Base-by-base conservation (phyloP, 2,329 filamentous ascomycete genomes). In the Cladosporium sp. region DNA sequence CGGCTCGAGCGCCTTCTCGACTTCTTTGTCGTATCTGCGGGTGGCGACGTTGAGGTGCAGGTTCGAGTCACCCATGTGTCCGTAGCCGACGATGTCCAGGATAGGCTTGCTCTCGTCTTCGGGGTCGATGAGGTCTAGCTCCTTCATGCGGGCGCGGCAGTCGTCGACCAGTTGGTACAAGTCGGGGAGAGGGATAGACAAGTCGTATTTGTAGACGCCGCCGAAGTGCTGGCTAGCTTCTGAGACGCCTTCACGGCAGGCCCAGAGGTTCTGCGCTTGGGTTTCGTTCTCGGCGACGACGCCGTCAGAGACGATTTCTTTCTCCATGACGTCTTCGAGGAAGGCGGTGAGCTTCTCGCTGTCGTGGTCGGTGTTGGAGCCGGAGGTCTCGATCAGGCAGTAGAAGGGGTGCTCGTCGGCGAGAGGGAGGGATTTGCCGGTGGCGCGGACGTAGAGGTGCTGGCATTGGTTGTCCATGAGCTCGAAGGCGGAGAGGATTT, bases 31-130 rank as follows among this genome's bases (percentile, higher is more conserved):
- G 79, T 95, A 98, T 67, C 89, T 82, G 67, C 93, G 83, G 21
- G 92, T 90, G 1, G 91, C 86, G 36, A 99, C 86, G 79, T 99
- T 99, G 70, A 99, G 84, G 79, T 99, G 96, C 70, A 99, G 80
- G 79, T 99, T 99, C 3, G 91, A 88, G 79, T 99, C 95, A 46
- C 95, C 96, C 93, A 99, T 98, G 78, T 99, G 95, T 36, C 95
- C 95, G 76, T 97, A 99, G 23, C 95, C 95, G 23, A 97, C 88
- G n/a, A 97, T 93, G 65, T 90, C 91, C 1, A 96, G 86, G 6
- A 96, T 93, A 1, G 93, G 92, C 76, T 89, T 86, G 54, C 88
- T 88, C 2, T 88, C 87, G 6, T 89, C 87, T 53, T 92, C 89
- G 62, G 92, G 91, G 58, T 80, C 78, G 48, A 96, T 83, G 2